These are phyloP conservation scores for Nakazawaea ambrosiae DNA, from an alignment of 805 yeast genomes.

Conservation along the genomic window DNA sequence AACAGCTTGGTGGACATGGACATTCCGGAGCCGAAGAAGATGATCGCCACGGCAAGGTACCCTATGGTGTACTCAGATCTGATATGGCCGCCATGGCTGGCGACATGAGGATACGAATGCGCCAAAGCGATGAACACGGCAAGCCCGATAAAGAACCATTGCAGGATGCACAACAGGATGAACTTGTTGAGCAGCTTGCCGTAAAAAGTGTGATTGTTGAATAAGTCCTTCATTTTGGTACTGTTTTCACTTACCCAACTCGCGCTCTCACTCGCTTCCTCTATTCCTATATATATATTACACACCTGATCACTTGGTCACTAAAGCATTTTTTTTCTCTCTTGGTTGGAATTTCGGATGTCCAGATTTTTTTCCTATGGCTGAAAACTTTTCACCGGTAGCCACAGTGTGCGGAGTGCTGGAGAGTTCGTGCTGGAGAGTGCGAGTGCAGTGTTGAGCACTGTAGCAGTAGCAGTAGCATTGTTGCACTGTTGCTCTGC, in stretches of 20 bases:
- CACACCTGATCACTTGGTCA: neutral
- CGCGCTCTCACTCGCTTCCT: neutral
- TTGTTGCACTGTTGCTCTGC: too few species aligned
- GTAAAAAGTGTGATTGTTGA: neutral
- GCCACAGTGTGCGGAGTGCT: too few species aligned
- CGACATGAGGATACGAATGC: slow-evolving; percentile 73
- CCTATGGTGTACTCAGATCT: slow-evolving; percentile 70
- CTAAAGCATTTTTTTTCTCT: neutral
- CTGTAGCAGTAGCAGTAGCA: too few species aligned
- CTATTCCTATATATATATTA: neutral
- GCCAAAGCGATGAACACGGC: slow-evolving; percentile 75
- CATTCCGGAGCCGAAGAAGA: slow-evolving; percentile 75
- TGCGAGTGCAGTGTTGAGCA: too few species aligned
- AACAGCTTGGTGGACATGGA: slow-evolving; percentile 64
- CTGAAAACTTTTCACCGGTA: neutral
- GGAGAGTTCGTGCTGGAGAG: too few species aligned
- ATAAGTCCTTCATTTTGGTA: neutral
- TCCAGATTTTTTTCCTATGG: neutral
- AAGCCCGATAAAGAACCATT: slow-evolving; percentile 73
- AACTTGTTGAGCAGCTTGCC: neutral
- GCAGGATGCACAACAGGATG: slow-evolving; percentile 18
- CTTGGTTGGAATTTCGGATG: too few species aligned
- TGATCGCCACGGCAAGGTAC: slow-evolving; percentile 82
- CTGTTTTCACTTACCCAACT: neutral
- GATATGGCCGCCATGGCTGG: slow-evolving; percentile 74